Evolutionary conservation across 73 alveolate species (phyloP).

Genomic region (Uronychia setigera): DNA sequence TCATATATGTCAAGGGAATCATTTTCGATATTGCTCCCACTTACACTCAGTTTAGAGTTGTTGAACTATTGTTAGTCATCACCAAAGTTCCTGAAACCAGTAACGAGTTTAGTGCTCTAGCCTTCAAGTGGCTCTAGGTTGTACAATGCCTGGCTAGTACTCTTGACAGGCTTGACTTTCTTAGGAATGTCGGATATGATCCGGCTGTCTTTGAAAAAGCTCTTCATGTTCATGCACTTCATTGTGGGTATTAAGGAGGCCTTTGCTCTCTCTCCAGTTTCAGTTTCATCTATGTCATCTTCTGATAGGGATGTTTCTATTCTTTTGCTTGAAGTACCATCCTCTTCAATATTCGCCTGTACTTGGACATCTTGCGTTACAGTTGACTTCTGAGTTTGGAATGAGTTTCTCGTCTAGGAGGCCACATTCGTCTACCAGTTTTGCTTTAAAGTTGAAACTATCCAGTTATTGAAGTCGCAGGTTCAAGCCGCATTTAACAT

Average conservation of each 20-base stretch:
- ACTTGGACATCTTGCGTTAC: background rate
- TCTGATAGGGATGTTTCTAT: background rate
- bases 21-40: background rate
- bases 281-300: background rate
- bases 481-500: too few relatives aligned
- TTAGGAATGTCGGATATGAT: too few relatives aligned
- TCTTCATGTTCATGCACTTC: background rate
- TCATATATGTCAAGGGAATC: background rate
- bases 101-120: too few relatives aligned
- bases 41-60: background rate
- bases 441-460: background rate
- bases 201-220: background rate
- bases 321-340: background rate
- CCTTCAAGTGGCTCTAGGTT: too few relatives aligned
- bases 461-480: background rate
- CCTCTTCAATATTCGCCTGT: background rate
- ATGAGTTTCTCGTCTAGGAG: background rate
- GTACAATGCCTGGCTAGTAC: too few relatives aligned
- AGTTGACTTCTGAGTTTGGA: background rate
- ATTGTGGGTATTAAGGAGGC: background rate
- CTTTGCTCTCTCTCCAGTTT: background rate
- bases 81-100: too few relatives aligned
- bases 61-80: too few relatives aligned
- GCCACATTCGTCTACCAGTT: slow-evolving; percentile 2
- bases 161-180: too few relatives aligned